These are phyloP conservation scores for Hericium coralloides DNA, from an alignment of 768 basidiomycete genomes.

Conservation along the genomic window DNA sequence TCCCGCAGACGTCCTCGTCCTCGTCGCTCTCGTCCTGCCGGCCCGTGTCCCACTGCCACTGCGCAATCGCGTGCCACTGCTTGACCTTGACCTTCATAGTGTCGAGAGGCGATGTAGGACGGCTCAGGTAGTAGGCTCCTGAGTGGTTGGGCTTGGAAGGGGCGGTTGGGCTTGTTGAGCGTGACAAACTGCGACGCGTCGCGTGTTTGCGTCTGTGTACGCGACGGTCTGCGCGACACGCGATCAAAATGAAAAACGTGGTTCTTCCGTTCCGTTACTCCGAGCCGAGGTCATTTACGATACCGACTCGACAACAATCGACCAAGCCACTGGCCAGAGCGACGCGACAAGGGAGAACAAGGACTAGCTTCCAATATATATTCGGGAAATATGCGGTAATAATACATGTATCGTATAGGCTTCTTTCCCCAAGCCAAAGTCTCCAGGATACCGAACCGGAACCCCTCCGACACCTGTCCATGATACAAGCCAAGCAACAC, in stretches of 20 bases:
- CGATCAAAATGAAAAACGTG: not conserved
- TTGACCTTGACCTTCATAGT: slow-evolving; percentile 78
- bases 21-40: slow-evolving; percentile 40
- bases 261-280: not conserved
- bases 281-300: not conserved
- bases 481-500: too few species aligned
- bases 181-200: slow-evolving; percentile 7
- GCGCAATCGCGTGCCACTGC: slow-evolving; percentile 81
- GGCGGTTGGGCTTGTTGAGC: not conserved
- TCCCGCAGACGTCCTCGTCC: slow-evolving; percentile 70
- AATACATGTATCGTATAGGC: not conserved
- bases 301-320: not conserved
- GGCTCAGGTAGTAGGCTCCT: not conserved
- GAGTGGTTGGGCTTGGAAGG: not conserved
- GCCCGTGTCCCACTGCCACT: slow-evolving; percentile 77
- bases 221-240: slow-evolving; percentile 3
- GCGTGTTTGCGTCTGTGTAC: slow-evolving; percentile 12
- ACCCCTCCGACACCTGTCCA: too few species aligned
- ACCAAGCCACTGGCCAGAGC: not conserved
- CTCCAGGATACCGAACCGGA: too few species aligned
- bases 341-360: not conserved
- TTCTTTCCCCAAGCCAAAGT: too few species aligned
- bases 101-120: not conserved
- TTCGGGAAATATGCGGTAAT: not conserved
- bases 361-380: not conserved